Evolutionary conservation across 257 asterid genomes (phyloP), one percentile per base, ranked within the genome.

Genomic region (Solanum dulcamara): DNA sequence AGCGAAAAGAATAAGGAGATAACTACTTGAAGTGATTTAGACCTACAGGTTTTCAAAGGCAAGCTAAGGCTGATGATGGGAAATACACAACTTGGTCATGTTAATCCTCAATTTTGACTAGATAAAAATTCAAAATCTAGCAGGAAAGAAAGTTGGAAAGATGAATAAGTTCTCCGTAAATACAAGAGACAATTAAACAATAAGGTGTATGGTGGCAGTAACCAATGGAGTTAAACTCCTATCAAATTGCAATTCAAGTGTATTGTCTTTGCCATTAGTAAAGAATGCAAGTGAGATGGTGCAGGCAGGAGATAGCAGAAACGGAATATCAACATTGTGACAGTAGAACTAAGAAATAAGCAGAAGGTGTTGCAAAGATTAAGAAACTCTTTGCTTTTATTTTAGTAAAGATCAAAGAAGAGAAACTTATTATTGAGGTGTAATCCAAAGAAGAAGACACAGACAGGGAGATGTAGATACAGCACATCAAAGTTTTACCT

Each of bases 401-500:
- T 75, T 24, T 26, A 75, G 81, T 59, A 53, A 75, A 44, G 59
- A 75, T 44, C 55, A 38, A 32, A 26, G 37, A 75, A 42, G 59
- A 75, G 59, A 7, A n/a, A 75, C 18, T 15, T 77, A 15, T 17
- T 48, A 46, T 8, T 77, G 83, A 77, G 83, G 60, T 77, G 62
- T 17, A 46, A 14, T 9, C 28, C 38, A 40, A 77, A 57, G 68
- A 30, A 42, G 55, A 64, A 37, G 40, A 48, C 26, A 70, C 2
- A 66, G 37, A 40, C 38, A 70, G n/a, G 4, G 62, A 35, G 60
- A 66, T 7, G 53, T 77, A 37, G 59, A 79, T 18, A 66, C 37
- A 3, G n/a, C 28, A 33, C 55, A 50, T 83, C 74, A 50, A 59
- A 28, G 48, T 14, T 50, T 85, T 90, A 95, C 98, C 98, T 88